Evolutionary conservation across 768 basidiomycete genomes (phyloP).

Genomic region (Mycena olivaceomarginata): DNA sequence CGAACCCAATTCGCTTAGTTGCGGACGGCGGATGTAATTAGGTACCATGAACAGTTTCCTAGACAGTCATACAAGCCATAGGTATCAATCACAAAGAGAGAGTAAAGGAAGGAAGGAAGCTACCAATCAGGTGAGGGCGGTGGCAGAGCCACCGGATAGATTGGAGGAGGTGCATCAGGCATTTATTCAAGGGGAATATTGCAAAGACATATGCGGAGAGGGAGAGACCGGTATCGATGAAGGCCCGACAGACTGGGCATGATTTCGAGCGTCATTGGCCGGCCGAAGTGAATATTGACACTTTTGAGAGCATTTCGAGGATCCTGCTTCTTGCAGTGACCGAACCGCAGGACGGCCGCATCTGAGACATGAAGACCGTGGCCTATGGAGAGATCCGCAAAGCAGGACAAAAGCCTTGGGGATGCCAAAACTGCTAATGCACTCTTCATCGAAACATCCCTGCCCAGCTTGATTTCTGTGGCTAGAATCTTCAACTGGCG

Average conservation of each 20-base stretch:
- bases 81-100: too few relatives aligned
- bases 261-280: background rate
- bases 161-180: too few relatives aligned
- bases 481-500: background rate
- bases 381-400: background rate
- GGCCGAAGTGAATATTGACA: background rate
- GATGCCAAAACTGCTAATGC: background rate
- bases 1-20: too few relatives aligned
- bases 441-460: background rate
- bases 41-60: too few relatives aligned
- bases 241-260: background rate
- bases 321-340: background rate
- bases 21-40: too few relatives aligned
- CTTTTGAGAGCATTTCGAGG: background rate
- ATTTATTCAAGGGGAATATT: too few relatives aligned
- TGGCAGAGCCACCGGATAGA: too few relatives aligned
- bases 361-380: background rate
- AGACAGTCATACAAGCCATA: too few relatives aligned
- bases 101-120: too few relatives aligned
- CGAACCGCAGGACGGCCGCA: background rate
- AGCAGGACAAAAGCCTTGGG: background rate
- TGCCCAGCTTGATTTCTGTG: too few relatives aligned
- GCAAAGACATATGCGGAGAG: too few relatives aligned
- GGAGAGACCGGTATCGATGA: background rate
- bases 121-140: too few relatives aligned